Base-by-base conservation (phyloP, 495 filamentous ascomycete species). In the Penicillium herquei region DNA sequence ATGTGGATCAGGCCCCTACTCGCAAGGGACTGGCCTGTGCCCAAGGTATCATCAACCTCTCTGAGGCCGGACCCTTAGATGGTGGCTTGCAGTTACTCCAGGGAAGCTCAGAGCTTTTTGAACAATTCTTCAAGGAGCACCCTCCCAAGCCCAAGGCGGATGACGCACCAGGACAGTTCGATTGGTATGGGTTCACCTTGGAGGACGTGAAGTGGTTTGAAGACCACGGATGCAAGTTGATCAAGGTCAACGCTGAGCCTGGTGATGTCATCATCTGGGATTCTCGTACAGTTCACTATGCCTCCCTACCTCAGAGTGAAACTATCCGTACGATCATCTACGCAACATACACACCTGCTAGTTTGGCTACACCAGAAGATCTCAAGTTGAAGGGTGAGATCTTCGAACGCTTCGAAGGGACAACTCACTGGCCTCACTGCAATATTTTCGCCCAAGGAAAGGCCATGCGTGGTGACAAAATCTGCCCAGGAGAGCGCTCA, bases 201-300 rank as follows among this genome's bases (percentile, higher is more conserved):
- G 17, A 33, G 14, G 26, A 55, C 3, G n/a, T 55, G 11, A 37
- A 41, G 2, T 55, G 53, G 45, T 55, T 21, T 32, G 11, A 41
- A 8, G 12, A 8, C 4, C 37, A 48, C 0, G 70, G 69, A 3
- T 42, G 56, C 17, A 14, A 56, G 11, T 53, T 58, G 3, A 10
- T 43, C 16, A 71, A 73, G 48, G 63, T 73, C 40, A 56, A 50
- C 40, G 63, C 69, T 0, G 69, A 71, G 41, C 55, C 58, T 2
- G 70, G 70, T 1, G 70, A 73, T 52, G 39, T 73, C 44, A 67
- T 73, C 10, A 39, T 73, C 9, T 73, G 70, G 69, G 69, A 73
- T 39, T 58, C 47, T 11, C 67, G 70, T 3, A 63, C 57, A 1
- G 60, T 73, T 14, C 70, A 71, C 55, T 67, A 64, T 42, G 58